A percentile compares a stretch with the other conserved stretches of the same genome.
Conservation (phyloP, 1,284 basidiomycete genomes). For the Ustilago cynodontis region DNA sequence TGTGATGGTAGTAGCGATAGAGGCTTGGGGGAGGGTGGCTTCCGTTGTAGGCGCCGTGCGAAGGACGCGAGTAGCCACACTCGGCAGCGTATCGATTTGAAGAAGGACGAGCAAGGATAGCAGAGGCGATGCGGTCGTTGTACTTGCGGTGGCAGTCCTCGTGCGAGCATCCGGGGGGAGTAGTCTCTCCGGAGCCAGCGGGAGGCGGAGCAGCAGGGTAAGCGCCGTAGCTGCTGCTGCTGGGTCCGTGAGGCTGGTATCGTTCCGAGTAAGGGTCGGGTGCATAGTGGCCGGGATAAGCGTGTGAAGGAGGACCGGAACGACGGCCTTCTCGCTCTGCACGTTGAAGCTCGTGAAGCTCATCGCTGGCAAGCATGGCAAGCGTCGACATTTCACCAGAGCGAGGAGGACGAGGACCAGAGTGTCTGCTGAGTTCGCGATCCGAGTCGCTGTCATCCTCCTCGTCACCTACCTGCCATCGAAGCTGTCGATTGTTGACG, state of each 20-base stretch:
- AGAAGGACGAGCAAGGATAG: constrained; percentile 41
- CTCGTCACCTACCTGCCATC: constrained; percentile 54
- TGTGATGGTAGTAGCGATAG: constrained; percentile 51
- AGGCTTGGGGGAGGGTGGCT: constrained; percentile 52
- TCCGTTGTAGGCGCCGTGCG: constrained; percentile 38
- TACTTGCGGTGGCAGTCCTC: constrained; percentile 64
- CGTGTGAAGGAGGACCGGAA: constrained; percentile 25
- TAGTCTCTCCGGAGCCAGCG: constrained; percentile 20
- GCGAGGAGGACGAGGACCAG: constrained; percentile 19
- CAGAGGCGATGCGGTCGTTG: constrained; percentile 59
- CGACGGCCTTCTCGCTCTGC: constrained; percentile 58
- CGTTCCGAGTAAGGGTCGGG: constrained; percentile 45
- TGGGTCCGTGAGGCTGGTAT: constrained; percentile 28
- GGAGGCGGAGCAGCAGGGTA: constrained; percentile 18
- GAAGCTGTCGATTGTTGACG: constrained; percentile 28
- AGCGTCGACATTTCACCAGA: constrained; percentile 67
- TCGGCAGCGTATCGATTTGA: constrained; percentile 38
- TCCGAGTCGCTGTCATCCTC: constrained; percentile 63
- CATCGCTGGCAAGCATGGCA: constrained; percentile 66
- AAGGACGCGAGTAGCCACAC: constrained; percentile 35
- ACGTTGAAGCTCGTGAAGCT: constrained; percentile 63
- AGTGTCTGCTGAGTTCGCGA: constrained; percentile 31
- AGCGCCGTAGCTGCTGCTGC: constrained; percentile 18
- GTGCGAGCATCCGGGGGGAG: constrained; percentile 61
- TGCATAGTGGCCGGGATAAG: constrained; percentile 31